phyloP scores from a whole-genome alignment of 2,329 filamentous ascomycete species.

The Hymenoscyphus infarciens region DNA sequence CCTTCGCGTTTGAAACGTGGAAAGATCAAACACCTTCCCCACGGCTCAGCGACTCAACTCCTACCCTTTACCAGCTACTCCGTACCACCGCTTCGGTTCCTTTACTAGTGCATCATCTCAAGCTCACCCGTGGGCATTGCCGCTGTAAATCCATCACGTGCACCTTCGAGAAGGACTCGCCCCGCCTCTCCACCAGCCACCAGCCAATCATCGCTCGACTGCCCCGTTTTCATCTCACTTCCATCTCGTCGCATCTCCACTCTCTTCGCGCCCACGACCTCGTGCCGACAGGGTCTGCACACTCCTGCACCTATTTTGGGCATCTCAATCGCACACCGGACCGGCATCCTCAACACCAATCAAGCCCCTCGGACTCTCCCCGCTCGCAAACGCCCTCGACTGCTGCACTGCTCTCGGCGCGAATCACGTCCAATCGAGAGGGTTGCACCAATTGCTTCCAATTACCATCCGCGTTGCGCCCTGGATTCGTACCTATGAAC shows the following conservation, averaged over 20 bases:
- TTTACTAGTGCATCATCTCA: background rate
- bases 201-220: conserved; percentile 16
- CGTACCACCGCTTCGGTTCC: conserved; percentile 6
- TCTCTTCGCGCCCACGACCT: conserved; percentile 5
- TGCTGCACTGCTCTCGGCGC: conserved; percentile 16
- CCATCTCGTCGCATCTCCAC: background rate
- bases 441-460: conserved; percentile 5
- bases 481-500: background rate
- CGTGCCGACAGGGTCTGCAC: conserved; percentile 3
- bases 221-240: background rate
- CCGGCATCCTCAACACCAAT: background rate
- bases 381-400: conserved; percentile 23
- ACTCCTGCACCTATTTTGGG: background rate
- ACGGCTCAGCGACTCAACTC: background rate
- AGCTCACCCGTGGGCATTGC: background rate
- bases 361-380: conserved; percentile 8
- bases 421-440: conserved; percentile 29
- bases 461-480: conserved; percentile 7
- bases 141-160: background rate
- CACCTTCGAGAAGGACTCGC: conserved; percentile 11
- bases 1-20: background rate
- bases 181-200: too few relatives aligned
- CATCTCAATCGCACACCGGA: background rate
- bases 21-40: background rate
- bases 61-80: background rate